phyloP scores from a whole-genome alignment of 148 eudicot genomes.

The Chenopodium album region DNA sequence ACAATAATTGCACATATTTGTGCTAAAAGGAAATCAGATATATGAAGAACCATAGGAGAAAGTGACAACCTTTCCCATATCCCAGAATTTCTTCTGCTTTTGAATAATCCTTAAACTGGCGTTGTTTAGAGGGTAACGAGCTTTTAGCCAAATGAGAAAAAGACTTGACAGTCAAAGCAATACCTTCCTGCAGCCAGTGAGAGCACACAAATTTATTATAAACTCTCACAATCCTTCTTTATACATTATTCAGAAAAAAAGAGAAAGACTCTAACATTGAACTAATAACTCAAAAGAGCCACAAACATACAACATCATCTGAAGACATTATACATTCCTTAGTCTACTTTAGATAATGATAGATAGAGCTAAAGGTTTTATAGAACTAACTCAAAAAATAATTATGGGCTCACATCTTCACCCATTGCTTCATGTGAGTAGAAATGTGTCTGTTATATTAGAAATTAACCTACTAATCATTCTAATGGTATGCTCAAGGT shows the following conservation, averaged over 20 bases:
- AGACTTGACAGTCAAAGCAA: slow-evolving; percentile 60
- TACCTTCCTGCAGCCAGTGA: slow-evolving; percentile 67
- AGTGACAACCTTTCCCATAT: slow-evolving; percentile 64
- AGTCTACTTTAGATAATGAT: neutral
- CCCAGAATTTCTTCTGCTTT: slow-evolving; percentile 78
- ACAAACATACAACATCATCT: neutral
- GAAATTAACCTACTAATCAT: neutral
- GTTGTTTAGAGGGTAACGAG: slow-evolving; percentile 36
- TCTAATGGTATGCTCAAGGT: no score
- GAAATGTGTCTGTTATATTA: neutral
- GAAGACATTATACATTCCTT: neutral
- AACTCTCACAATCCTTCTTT: neutral
- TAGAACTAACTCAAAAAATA: neutral
- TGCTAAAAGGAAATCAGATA: slow-evolving; percentile 1
- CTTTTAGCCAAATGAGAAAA: slow-evolving; percentile 56
- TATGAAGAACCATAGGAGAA: neutral
- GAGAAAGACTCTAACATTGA: neutral
- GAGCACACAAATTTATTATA: neutral
- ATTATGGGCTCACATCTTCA: neutral
- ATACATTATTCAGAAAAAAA: neutral
- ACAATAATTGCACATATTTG: neutral
- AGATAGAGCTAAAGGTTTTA: neutral
- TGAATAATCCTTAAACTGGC: slow-evolving; percentile 43
- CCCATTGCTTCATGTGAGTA: neutral
- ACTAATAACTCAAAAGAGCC: neutral